These are phyloP conservation scores for Salix suchowensis DNA, from an alignment of 345 rosid genomes.

Conservation along the genomic window DNA sequence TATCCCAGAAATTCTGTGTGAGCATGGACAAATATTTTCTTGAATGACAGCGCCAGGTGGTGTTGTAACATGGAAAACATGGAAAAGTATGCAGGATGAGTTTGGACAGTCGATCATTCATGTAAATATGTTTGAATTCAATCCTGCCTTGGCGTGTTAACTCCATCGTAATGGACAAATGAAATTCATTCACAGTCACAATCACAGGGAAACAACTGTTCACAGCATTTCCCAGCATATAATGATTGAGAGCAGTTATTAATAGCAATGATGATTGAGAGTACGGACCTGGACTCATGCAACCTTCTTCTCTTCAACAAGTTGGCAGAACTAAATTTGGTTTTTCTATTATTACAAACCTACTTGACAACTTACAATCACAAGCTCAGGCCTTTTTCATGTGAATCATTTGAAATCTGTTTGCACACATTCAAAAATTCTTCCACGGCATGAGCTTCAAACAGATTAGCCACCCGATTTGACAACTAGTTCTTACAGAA, in stretches of 20 bases:
- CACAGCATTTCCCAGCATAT: not conserved
- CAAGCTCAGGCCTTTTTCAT: not conserved
- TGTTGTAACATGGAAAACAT: not conserved
- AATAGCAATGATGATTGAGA: not conserved
- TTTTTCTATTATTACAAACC: not conserved
- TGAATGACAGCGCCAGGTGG: conserved; percentile 9
- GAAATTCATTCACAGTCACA: not conserved
- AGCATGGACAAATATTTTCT: no score
- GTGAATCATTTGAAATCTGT: not conserved
- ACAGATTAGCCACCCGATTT: no score
- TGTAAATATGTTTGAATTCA: not conserved
- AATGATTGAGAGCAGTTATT: not conserved
- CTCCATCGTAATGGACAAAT: not conserved
- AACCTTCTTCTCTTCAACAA: not conserved
- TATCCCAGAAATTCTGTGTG: not conserved
- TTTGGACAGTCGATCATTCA: not conserved
- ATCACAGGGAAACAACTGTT: not conserved
- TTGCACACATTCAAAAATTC: not conserved
- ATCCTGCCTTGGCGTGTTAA: not conserved
- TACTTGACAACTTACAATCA: not conserved
- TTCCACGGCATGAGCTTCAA: no score
- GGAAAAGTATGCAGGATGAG: not conserved
- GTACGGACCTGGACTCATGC: not conserved
- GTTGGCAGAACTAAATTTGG: not conserved
- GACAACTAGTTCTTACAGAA: no score